Base-by-base conservation (phyloP, 2,329 filamentous ascomycete species). In the Geosmithia morbida region DNA sequence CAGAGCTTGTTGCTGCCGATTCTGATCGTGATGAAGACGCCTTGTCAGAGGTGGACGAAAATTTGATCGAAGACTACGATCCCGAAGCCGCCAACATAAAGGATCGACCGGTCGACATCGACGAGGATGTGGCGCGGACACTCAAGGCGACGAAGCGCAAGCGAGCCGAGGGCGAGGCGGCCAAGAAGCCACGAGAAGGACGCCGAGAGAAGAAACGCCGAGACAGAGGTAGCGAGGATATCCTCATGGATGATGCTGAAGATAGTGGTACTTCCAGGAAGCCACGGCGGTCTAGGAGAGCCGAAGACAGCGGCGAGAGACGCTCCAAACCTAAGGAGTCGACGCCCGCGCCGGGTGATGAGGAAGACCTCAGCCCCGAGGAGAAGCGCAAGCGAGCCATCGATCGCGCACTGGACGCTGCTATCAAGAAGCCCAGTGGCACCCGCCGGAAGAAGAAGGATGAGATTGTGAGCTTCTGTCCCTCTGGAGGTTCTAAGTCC, bases 331-430 rank as follows among this genome's bases (percentile, higher is more conserved):
- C 61, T 18, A 69, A 67, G 54, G 56, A 59, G 14, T 52, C 65
- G 1, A 64, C 68, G 18, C 72, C 72, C 2, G 77, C 81, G 50
- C 75, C 79, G 5, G 80, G 86, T 52, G 75, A 85, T 53, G 87
- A 94, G 51, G 85, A 87, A 57, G 73, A 83, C 51, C 66, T 97
- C 55, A 83, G 85, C 18, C 87, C 88, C 1, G 87, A 92, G 63
- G 87, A 95, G 67, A 77, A 86, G 56, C 79, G 89, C 55, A 81
- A 84, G 56, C 76, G 86, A 54, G 89, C 87, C 18, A 80, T 98
- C 47, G 87, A 95, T 57, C 77, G 82, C 54, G 85, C 86, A 48
- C 87, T 97, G 68, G 87, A 95, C 62, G 85, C 85, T 48, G 88
- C 89, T 1, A 71, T 94, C 56, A 94, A 94, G 69, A 86, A 85